Percentiles rank a stretch among this genome's conserved stretches.
Conservation (phyloP, 495 filamentous ascomycete genomes). For the Emericellopsis terricola region DNA sequence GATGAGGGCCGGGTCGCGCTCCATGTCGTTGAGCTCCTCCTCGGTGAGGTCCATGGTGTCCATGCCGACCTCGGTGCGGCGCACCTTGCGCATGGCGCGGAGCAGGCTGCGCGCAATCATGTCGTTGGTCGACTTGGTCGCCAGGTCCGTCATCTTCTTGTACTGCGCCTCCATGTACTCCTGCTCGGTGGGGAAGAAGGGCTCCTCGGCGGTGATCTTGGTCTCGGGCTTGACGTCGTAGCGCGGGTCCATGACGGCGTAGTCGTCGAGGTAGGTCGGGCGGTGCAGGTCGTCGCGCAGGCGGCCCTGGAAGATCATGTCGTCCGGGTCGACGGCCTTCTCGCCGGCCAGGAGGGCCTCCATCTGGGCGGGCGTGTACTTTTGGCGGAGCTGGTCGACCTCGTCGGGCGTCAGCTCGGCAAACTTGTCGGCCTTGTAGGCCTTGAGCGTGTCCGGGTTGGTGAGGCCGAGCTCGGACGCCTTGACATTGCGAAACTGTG, state of each 20-base stretch:
- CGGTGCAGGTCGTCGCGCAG: slow-evolving; percentile 51
- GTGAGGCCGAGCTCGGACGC: slow-evolving; percentile 24
- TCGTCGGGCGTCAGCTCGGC: slow-evolving; percentile 52
- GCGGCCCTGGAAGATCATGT: slow-evolving; percentile 54
- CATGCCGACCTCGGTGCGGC: slow-evolving; percentile 20
- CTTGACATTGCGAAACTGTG: slow-evolving; percentile 24
- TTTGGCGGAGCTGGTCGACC: slow-evolving; percentile 36
- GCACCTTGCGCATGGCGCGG: slow-evolving; percentile 7
- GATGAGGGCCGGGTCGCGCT: slow-evolving; percentile 12
- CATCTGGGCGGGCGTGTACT: slow-evolving; percentile 68
- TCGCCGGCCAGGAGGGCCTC: slow-evolving; percentile 78
- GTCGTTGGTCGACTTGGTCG: slow-evolving; percentile 2
- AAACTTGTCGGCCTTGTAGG: slow-evolving; percentile 30
- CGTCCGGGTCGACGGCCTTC: slow-evolving; percentile 54
- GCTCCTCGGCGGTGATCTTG: slow-evolving; percentile 2
- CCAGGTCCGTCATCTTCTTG: slow-evolving; percentile 14
- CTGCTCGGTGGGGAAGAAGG: slow-evolving; percentile 22
- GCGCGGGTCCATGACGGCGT: slow-evolving; percentile 48
- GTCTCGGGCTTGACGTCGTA: slow-evolving; percentile 2
- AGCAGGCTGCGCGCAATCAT: slow-evolving; percentile 2
- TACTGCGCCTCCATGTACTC: slow-evolving; percentile 17
- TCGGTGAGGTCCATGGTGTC: slow-evolving; percentile 10
- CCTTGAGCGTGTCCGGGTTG: slow-evolving; percentile 17
- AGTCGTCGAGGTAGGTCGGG: slow-evolving; percentile 72
- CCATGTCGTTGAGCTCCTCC: slow-evolving; percentile 10